Percentiles rank a stretch among this genome's conserved stretches.
phyloP scores from a whole-genome alignment of 2,329 filamentous ascomycete genomes.

The Diplodia corticola region DNA sequence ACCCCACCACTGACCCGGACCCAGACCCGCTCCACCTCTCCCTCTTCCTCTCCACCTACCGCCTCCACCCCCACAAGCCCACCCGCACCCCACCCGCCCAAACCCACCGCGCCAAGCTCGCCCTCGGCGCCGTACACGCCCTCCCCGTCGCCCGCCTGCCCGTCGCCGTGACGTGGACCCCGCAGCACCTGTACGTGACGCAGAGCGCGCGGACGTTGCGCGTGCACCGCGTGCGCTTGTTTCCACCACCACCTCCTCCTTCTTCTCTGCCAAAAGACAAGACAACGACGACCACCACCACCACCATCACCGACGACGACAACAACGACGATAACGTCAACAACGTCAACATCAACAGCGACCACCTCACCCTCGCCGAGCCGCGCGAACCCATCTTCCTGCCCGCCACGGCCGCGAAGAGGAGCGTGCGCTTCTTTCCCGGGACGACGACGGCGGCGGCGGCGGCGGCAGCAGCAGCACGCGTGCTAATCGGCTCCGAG shows the following conservation, averaged over 20 bases:
- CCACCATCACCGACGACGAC: not conserved
- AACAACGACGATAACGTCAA: not conserved
- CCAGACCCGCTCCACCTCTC: constrained; percentile 14
- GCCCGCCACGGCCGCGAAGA: not conserved
- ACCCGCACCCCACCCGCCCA: constrained; percentile 11
- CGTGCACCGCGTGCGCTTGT: constrained; percentile 14
- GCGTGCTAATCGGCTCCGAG: not conserved
- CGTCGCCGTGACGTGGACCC: constrained; percentile 24
- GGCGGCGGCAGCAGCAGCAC: not conserved
- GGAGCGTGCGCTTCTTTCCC: constrained; percentile 6
- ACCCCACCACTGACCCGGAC: not conserved
- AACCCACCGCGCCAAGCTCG: constrained; percentile 24
- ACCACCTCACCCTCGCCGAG: not conserved
- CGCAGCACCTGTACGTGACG: constrained; percentile 23
- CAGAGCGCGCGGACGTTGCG: constrained; percentile 6
- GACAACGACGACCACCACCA: too few species aligned
- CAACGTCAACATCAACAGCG: too few species aligned
- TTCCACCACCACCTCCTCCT: not conserved
- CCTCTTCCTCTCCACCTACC: constrained; percentile 15
- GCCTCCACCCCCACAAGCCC: not conserved
- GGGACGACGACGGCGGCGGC: not conserved
- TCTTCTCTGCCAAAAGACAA: not conserved
- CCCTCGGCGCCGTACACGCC: constrained; percentile 1
- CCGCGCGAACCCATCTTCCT: constrained; percentile 9
- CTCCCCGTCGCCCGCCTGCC: constrained; percentile 18